Percentiles rank a stretch among this genome's conserved stretches.
These are phyloP conservation scores for Linnemannia schmuckeri DNA, from an alignment of 192 early-diverging fungal species.

Conservation along the genomic window DNA sequence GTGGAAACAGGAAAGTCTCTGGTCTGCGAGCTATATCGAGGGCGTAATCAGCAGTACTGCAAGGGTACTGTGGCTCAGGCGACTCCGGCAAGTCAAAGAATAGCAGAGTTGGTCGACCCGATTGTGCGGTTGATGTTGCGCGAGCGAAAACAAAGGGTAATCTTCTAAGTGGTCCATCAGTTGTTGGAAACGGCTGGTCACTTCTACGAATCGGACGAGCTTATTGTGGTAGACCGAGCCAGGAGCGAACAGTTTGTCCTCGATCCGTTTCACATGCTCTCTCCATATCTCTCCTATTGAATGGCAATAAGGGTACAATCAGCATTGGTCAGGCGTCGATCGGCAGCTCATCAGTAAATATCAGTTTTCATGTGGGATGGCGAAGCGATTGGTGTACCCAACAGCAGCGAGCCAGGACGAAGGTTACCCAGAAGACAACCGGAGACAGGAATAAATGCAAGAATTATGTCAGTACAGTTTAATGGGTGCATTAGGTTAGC, in stretches of 20 bases:
- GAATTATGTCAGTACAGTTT: too few species aligned
- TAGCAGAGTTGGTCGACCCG: conserved; percentile 17
- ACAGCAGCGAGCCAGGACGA: too few species aligned
- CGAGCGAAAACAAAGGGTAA: conserved; percentile 13
- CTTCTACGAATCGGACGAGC: conserved; percentile 18
- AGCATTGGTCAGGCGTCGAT: too few species aligned
- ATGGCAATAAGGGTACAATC: too few species aligned
- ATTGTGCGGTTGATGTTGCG: background rate
- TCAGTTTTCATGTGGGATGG: too few species aligned
- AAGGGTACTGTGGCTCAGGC: conserved; percentile 20
- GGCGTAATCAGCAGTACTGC: conserved; percentile 23
- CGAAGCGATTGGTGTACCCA: too few species aligned
- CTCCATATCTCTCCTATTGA: background rate
- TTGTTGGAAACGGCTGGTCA: conserved; percentile 15
- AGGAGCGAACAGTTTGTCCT: background rate
- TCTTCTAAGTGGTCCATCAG: conserved; percentile 17
- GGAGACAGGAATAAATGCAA: too few species aligned
- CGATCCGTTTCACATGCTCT: conserved; percentile 10
- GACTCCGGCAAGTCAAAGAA: conserved; percentile 38
- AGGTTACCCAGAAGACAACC: too few species aligned
- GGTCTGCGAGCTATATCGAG: conserved; percentile 12
- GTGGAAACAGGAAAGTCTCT: conserved; percentile 9
- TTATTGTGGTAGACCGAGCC: background rate
- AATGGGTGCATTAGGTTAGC: too few species aligned
- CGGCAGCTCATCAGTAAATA: too few species aligned